Percentiles rank a stretch among this genome's conserved stretches.
phyloP scores from a whole-genome alignment of 768 basidiomycete genomes.

The Mrakia gelida region DNA sequence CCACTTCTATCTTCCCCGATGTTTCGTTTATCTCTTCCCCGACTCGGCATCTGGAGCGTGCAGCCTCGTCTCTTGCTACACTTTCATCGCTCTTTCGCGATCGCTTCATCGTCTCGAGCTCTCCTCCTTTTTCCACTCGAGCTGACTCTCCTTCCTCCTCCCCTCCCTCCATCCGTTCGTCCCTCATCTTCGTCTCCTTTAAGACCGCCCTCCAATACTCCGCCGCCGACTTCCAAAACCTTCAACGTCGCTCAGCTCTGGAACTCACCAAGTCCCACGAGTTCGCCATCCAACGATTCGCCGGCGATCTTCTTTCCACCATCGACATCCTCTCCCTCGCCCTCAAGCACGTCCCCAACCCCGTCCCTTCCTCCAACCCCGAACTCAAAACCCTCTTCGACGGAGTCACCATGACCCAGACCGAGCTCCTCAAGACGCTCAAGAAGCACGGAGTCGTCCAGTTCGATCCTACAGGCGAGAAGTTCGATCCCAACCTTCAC shows the following conservation, averaged over 20 bases:
- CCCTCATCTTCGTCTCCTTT: background rate
- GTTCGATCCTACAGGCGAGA: conserved; percentile 86
- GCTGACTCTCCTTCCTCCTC: background rate
- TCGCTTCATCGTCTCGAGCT: background rate
- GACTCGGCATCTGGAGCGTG: too few species aligned
- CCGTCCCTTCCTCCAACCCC: conserved; percentile 46
- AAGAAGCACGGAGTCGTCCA: conserved; percentile 87
- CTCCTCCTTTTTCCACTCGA: background rate
- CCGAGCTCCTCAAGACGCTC: conserved; percentile 79
- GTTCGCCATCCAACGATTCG: conserved; percentile 88
- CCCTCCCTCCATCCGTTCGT: too few species aligned
- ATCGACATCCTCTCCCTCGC: conserved; percentile 85
- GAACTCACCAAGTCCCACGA: conserved; percentile 83
- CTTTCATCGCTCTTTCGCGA: too few species aligned
- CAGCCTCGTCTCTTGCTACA: too few species aligned
- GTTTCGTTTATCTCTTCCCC: too few species aligned
- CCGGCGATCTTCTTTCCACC: conserved; percentile 67
- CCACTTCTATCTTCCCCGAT: too few species aligned
- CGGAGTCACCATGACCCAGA: conserved; percentile 89
- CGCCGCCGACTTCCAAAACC: conserved; percentile 91
- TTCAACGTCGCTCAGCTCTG: conserved; percentile 82
- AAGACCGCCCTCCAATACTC: conserved; percentile 85
- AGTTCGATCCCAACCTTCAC: conserved; percentile 90
- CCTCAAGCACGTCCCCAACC: conserved; percentile 58
- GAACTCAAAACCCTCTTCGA: conserved; percentile 59